Percentiles rank a stretch among this genome's conserved stretches.
Evolutionary conservation across 345 rosid genomes (phyloP).

Genomic region (Noccaea bulbosa): DNA sequence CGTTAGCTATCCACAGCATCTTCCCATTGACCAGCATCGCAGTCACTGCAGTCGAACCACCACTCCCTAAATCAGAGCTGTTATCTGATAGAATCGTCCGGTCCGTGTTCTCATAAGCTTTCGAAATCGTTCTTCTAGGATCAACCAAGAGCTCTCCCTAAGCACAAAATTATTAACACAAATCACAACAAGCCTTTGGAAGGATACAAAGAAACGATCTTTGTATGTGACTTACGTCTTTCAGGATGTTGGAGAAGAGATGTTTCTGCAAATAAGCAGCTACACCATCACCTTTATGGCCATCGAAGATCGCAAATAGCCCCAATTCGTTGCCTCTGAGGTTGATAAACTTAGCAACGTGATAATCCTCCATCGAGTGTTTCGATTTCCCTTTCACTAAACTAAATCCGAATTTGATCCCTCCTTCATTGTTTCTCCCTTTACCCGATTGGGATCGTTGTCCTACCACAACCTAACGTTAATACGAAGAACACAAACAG

Average conservation of each 20-base stretch:
- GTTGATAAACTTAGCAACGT: conserved; percentile 67
- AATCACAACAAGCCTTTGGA: neutral
- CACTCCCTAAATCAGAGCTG: conserved; percentile 59
- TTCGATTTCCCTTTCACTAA: conserved; percentile 67
- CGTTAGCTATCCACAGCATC: conserved; percentile 66
- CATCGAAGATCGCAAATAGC: conserved; percentile 77
- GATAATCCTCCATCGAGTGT: conserved; percentile 85
- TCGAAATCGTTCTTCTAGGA: conserved; percentile 57
- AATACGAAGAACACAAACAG: conserved; percentile 1
- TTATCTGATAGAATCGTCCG: conserved; percentile 58
- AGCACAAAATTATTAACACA: conserved; percentile 24
- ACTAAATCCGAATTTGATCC: conserved; percentile 65
- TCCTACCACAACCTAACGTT: conserved; percentile 49
- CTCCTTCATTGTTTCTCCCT: conserved; percentile 57
- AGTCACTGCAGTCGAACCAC: conserved; percentile 84
- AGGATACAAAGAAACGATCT: neutral
- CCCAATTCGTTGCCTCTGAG: conserved; percentile 62
- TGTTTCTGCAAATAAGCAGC: conserved; percentile 72
- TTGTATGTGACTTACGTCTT: conserved; percentile 53
- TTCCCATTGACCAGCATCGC: conserved; percentile 62
- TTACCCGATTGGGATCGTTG: conserved; percentile 58
- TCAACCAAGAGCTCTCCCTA: conserved; percentile 74
- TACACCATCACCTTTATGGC: conserved; percentile 69
- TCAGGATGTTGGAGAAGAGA: conserved; percentile 65
- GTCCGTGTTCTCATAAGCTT: conserved; percentile 74